A percentile compares a stretch with the other conserved stretches of the same genome.
phyloP scores from a whole-genome alignment of 495 filamentous ascomycete genomes.

The Penicillium odoratum region DNA sequence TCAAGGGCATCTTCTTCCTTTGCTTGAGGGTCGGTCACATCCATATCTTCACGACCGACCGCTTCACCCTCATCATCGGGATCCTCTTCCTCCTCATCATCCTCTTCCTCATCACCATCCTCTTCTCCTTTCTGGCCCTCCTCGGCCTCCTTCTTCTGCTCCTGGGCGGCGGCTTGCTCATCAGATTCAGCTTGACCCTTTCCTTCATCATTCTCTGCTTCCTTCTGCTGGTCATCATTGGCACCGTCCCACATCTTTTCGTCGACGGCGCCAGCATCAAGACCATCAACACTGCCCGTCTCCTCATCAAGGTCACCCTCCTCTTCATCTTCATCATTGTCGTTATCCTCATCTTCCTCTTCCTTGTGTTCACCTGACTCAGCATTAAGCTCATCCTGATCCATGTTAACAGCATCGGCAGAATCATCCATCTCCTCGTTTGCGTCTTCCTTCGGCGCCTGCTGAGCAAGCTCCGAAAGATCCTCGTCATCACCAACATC shows the following conservation, averaged over 20 bases:
- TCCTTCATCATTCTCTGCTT: slow-evolving; percentile 72
- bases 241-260: slow-evolving; percentile 97
- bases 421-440: slow-evolving; percentile 68
- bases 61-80: slow-evolving; percentile 63
- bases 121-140: slow-evolving; percentile 46
- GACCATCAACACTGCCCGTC: slow-evolving; percentile 81
- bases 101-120: slow-evolving; percentile 47
- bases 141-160: slow-evolving; percentile 53
- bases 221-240: slow-evolving; percentile 74
- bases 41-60: slow-evolving; percentile 58
- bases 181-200: slow-evolving; percentile 65
- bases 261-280: slow-evolving; percentile 85
- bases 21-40: slow-evolving; percentile 67
- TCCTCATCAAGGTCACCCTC: slow-evolving; percentile 82
- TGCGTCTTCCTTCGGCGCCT: slow-evolving; percentile 60
- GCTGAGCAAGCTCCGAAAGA: slow-evolving; percentile 84
- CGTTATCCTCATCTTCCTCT: slow-evolving; percentile 68
- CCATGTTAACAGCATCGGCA: slow-evolving; percentile 92
- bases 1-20: slow-evolving; percentile 70
- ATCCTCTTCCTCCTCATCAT: slow-evolving; percentile 56
- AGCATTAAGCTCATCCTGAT: slow-evolving; percentile 71
- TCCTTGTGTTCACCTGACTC: slow-evolving; percentile 53
- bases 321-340: slow-evolving; percentile 50
- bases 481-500: slow-evolving; percentile 94
- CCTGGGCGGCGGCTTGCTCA: slow-evolving; percentile 60